Base-by-base conservation (phyloP, 1,139 yeast species). In the Saccharomyces hybrid region DNA sequence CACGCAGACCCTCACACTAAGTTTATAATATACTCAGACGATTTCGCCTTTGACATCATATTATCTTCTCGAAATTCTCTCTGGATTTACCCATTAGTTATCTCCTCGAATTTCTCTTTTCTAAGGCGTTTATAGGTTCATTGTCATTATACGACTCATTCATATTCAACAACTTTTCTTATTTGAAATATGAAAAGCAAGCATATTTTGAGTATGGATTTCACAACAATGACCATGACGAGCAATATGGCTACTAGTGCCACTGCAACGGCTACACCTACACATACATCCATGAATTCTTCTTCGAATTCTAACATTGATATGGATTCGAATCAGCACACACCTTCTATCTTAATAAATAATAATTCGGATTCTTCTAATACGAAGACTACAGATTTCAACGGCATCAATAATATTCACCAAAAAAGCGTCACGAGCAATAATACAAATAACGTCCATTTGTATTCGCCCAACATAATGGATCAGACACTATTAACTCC, bases 151-250 rank as follows among this genome's bases (percentile, higher is more conserved):
- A 16, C 5, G 44, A 38, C 58, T 46, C 49, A 20, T 50, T 47
- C 49, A 38, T 41, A 16, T 13, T 13, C 41, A 27, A 4, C n/a
- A 20, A 6, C 38, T 44, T 16, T 26, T 16, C 8, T 38, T 29
- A 5, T 13, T 28, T 8, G 20, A 3, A 4, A n/a, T 5, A 26
- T 7, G 13, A 16, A 32, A 31, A 26, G 11, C 5, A 16, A 2
- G 2, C 20, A 16, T 13, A n/a, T 13, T 11, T n/a, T 27, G 20
- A 5, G 32, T 29, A 51, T 52, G 16, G 56, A 54, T 47, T 34
- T 49, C 9, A 31, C 56, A 13, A 47, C 55, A 9, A 50, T 54
- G 47, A 34, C 56, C 5, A 34, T 54, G 14, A 20, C 53, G 20
- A 46, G 42, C 34, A 46, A 46, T 34, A 25, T 46, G 28, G 29